phyloP scores from a whole-genome alignment of 2,329 filamentous ascomycete genomes.

The Zasmidium angulare region DNA sequence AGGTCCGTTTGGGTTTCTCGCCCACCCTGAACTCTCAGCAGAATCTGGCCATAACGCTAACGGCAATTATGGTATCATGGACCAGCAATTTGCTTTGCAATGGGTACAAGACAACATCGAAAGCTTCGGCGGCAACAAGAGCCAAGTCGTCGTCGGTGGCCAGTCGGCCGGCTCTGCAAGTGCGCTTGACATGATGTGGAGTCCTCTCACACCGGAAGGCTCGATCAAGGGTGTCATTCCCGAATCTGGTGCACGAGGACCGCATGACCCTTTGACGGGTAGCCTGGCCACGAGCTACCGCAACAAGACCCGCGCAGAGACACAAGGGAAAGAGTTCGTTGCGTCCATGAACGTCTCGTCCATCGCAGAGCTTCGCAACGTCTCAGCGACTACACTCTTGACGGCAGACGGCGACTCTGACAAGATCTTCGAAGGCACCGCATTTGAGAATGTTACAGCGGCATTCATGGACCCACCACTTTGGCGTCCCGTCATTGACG shows the following conservation, averaged over 20 bases:
- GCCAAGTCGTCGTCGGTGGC: constrained; percentile 20
- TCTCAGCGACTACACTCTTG: not conserved
- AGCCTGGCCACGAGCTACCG: constrained; percentile 16
- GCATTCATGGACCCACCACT: constrained; percentile 6
- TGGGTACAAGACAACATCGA: constrained; percentile 31
- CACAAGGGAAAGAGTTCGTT: not conserved
- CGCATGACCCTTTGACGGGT: constrained; percentile 54
- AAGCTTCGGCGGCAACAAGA: constrained; percentile 30
- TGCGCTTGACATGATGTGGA: constrained; percentile 45
- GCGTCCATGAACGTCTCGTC: constrained; percentile 5
- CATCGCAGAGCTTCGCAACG: constrained; percentile 5
- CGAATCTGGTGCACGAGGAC: constrained; percentile 55
- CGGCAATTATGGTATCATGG: constrained; percentile 24
- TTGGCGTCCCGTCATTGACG: constrained; percentile 7
- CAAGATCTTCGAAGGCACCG: not conserved
- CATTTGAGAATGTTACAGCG: constrained; percentile 4
- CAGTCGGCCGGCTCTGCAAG: constrained; percentile 46
- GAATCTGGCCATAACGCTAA: not conserved
- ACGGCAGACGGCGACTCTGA: not conserved
- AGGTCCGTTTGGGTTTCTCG: not conserved
- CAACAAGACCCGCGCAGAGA: not conserved
- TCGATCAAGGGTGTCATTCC: constrained; percentile 49
- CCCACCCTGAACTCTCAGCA: not conserved
- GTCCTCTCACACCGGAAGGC: constrained; percentile 43
- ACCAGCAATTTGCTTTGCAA: constrained; percentile 30